Base-by-base conservation (phyloP, 2,329 filamentous ascomycete species). In the Fusarium napiforme region DNA sequence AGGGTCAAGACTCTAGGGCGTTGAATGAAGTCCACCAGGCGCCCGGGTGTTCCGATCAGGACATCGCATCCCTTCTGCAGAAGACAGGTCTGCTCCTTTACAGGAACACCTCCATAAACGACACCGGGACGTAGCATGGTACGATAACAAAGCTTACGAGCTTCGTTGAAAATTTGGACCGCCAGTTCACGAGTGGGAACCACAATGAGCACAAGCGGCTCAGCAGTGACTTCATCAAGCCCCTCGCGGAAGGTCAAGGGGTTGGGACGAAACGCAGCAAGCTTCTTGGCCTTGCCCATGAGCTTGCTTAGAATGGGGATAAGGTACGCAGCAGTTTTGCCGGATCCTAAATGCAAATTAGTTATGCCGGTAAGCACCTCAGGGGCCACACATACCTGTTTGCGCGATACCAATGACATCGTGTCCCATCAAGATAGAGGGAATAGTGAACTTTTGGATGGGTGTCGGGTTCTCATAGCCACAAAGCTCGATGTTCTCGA, bases 241-340 rank as follows among this genome's bases (percentile, higher is more conserved):
- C 83, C 83, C 5, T 87, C 82, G 16, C 88, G 83, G 77, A 90
- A 92, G 0, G 83, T 86, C 2, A 82, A 81, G 0, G 89, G 86
- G 71, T 92, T 91, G 0, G 95, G 94, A 9, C 95, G 93, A 49
- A 90, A 87, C 9, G 93, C 95, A 2, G 92, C 92, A 11, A 98
- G 85, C 83, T 95, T 95, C 84, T 95, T 96, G 10, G 93, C 94
- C 84, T 98, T 98, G 32, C 96, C 96, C 94, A 98, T 98, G 28
- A 99, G 84, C 81, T 93, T 93, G 68, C 95, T 97, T 58, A 98
- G 79, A 67, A 97, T 93, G 0, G 96, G 96, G 62, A 98, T 90
- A 9, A 99, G 84, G 79, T 96, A 99, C 0, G 96, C 95, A 0
- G 93, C 96, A 0, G 96, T 99, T 86, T 99, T 99, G 59, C 96